These are phyloP conservation scores for Penicillium longicatenatum DNA, from an alignment of 495 filamentous ascomycete genomes.

Conservation along the genomic window DNA sequence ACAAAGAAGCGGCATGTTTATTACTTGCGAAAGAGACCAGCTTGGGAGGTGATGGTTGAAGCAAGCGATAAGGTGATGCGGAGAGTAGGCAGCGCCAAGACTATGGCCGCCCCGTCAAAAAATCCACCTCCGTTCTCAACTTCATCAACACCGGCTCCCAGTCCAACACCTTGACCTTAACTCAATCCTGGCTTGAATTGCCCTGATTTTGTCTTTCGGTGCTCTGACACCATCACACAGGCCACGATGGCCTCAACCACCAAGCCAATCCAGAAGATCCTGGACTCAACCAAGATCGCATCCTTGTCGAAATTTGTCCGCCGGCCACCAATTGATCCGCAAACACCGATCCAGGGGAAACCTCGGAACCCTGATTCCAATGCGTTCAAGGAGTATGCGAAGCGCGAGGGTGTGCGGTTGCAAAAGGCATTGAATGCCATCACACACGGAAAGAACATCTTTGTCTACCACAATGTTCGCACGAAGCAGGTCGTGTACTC, in stretches of 20 bases:
- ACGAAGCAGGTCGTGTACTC: conserved; percentile 86
- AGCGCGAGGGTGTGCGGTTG: conserved; percentile 43
- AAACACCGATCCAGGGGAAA: conserved; percentile 43
- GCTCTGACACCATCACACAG: conserved; percentile 16
- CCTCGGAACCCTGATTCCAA: conserved; percentile 40
- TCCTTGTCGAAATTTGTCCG: conserved; percentile 42
- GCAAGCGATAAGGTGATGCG: conserved; percentile 27
- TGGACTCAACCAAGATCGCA: conserved; percentile 49
- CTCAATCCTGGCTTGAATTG: background rate
- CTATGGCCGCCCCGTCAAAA: conserved; percentile 31
- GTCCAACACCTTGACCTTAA: conserved; percentile 5
- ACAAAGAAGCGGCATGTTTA: conserved; percentile 12
- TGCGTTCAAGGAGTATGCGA: conserved; percentile 43
- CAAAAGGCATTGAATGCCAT: conserved; percentile 49
- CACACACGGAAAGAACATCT: conserved; percentile 72
- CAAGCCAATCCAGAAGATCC: conserved; percentile 34
- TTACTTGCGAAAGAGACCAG: background rate
- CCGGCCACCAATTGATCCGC: conserved; percentile 41
- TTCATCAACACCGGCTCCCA: conserved; percentile 20
- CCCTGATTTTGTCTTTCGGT: background rate
- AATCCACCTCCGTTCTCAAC: conserved; percentile 32
- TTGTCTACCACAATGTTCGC: conserved; percentile 76
- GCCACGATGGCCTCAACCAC: conserved; percentile 47
- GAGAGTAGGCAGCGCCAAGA: conserved; percentile 34
- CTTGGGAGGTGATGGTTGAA: conserved; percentile 1